Evolutionary conservation across 495 filamentous ascomycete genomes (phyloP), one percentile per base, ranked within the genome.

Genomic region (Penicillium herquei): DNA sequence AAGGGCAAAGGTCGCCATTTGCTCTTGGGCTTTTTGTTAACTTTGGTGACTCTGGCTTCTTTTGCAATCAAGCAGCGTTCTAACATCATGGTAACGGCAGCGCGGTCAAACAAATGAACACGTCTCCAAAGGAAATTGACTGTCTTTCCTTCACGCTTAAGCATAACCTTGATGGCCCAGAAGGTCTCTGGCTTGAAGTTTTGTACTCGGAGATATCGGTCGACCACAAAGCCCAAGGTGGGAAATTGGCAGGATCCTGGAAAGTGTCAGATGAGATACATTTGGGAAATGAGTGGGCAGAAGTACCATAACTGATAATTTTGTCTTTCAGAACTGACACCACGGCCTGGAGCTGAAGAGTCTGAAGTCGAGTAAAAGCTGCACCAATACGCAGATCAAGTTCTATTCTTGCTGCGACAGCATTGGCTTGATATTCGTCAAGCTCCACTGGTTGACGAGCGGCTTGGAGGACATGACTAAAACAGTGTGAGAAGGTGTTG

Each of bases 241-340:
- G 94, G 94, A 65, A 98, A 98, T 72, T 98, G 94, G 55, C 94
- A 98, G 11, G 91, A 95, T 13, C 92, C 90, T 94, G 49, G 11
- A 5, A 44, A 47, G 47, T n/a, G 17, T 72, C 62, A 77, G 63
- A 51, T 34, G 16, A 7, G 44, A 35, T 31, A 42, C 33, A 6
- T 14, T 14, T 45, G 7, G 26, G 14, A 39, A 37, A 13, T 30
- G 14, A 14, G 10, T 9, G 3, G 2, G 21, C 11, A 26, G 26
- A 48, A 66, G 34, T 71, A 92, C 92, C 94, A 71, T 98, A 98
- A 69, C 92, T 96, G 30, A 98, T 81, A 13, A 90, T 58, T 49
- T 84, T 80, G 0, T 83, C 73, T 50, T 76, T 74, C 47, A 94
- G 67, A 10, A 79, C 73, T 9, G 80, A 82, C 6, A 87, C 83